phyloP scores from a whole-genome alignment of 805 yeast species.

The Yamadazyma laniorum region DNA sequence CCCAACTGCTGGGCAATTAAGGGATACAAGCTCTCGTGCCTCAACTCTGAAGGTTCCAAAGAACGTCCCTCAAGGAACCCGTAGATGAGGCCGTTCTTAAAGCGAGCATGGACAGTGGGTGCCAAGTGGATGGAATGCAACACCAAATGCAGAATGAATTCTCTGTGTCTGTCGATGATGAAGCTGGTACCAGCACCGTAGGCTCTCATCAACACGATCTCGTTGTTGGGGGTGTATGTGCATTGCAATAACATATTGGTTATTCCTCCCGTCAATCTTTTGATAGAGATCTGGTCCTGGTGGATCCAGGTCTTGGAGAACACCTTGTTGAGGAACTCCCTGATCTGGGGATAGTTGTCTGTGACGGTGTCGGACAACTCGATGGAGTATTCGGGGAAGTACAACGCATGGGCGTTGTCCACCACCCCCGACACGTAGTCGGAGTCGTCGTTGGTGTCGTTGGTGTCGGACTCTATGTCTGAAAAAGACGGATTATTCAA shows the following conservation, averaged over 20 bases:
- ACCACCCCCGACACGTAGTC: constrained; percentile 12
- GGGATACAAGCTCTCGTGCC: constrained; percentile 46
- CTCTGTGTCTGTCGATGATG: constrained; percentile 72
- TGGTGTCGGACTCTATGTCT: constrained; percentile 28
- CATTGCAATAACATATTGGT: constrained; percentile 60
- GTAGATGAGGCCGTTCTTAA: constrained; percentile 70
- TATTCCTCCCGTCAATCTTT: constrained; percentile 59
- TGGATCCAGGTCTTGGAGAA: constrained; percentile 45
- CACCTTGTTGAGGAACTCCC: constrained; percentile 37
- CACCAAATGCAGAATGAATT: constrained; percentile 66
- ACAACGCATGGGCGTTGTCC: constrained; percentile 44
- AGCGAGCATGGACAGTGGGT: constrained; percentile 64
- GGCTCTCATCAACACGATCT: constrained; percentile 58
- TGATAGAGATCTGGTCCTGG: constrained; percentile 30
- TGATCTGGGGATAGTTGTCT: constrained; percentile 37
- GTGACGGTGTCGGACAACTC: constrained; percentile 35
- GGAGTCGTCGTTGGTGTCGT: constrained; percentile 4
- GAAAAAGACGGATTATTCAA: constrained; percentile 38
- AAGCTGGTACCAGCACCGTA: constrained; percentile 73
- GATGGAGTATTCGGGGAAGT: constrained; percentile 45
- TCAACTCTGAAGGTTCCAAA: constrained; percentile 53
- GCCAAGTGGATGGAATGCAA: constrained; percentile 61
- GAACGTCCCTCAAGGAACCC: constrained; percentile 68
- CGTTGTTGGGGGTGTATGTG: constrained; percentile 27
- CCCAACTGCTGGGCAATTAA: constrained; percentile 66